These are phyloP conservation scores for Cordyceps fumosorosea DNA, from an alignment of 2,329 filamentous ascomycete genomes.

Conservation along the genomic window DNA sequence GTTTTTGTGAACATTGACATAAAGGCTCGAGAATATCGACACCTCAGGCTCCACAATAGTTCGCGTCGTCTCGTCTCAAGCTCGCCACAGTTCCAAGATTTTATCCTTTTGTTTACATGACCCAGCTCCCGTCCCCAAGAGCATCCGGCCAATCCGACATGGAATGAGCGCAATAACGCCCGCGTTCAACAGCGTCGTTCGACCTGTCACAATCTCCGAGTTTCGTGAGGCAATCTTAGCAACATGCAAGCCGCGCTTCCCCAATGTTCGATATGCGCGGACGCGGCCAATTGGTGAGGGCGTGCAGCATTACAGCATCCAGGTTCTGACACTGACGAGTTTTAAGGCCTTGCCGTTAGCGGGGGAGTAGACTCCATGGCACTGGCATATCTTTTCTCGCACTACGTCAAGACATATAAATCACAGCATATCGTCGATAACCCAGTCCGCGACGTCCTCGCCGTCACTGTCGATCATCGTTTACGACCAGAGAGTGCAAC, in stretches of 20 bases:
- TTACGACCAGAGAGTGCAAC: conserved; percentile 43
- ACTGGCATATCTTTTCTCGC: conserved; percentile 65
- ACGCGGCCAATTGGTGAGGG: conserved; percentile 37
- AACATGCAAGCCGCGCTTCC: conserved; percentile 44
- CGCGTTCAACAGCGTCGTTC: conserved; percentile 31
- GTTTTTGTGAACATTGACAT: neutral
- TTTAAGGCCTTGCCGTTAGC: conserved; percentile 69
- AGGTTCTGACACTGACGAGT: neutral
- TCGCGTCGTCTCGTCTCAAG: neutral
- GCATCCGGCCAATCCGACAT: conserved; percentile 7
- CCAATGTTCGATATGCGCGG: conserved; percentile 27
- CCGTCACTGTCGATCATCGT: conserved; percentile 51
- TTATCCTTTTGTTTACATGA: neutral
- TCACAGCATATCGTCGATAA: conserved; percentile 39
- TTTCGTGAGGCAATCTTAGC: conserved; percentile 44
- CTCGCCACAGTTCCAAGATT: neutral
- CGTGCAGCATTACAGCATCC: neutral
- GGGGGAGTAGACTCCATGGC: conserved; percentile 99
- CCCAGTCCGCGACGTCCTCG: conserved; percentile 34
- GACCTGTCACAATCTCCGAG: conserved; percentile 31
- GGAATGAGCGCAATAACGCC: conserved; percentile 29
- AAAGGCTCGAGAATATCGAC: neutral
- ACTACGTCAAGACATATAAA: conserved; percentile 30
- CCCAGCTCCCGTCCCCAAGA: neutral
- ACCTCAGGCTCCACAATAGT: conserved; percentile 2